Conservation (phyloP, 352 stramenopile species). For the Pythium folliculosum region DNA sequence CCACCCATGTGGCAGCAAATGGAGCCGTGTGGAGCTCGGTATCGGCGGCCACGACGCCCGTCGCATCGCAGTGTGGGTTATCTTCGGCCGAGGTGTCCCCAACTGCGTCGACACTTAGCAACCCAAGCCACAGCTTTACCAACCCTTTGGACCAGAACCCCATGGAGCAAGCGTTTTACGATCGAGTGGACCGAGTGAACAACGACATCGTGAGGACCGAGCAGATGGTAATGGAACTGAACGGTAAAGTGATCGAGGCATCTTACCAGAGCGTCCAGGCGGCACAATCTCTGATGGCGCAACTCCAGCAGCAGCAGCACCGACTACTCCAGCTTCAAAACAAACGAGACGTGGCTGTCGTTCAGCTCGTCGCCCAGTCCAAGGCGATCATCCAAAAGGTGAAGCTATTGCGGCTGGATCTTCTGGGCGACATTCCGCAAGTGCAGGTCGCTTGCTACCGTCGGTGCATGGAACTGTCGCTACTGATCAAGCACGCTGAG, state of each 20-base stretch:
- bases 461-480: constrained; percentile 56
- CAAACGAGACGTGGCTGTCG: constrained; percentile 32
- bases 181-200: constrained; percentile 54
- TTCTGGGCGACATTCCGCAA: constrained; percentile 64
- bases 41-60: neutral
- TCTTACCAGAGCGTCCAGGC: constrained; percentile 48
- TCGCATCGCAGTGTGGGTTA: neutral
- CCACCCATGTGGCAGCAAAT: neutral
- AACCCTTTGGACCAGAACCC: constrained; percentile 37
- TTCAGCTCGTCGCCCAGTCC: constrained; percentile 62
- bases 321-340: constrained; percentile 33
- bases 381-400: constrained; percentile 54
- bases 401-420: constrained; percentile 45
- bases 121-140: neutral
- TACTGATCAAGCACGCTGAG: constrained; percentile 47
- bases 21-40: neutral
- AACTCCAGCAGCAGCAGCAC: constrained; percentile 34
- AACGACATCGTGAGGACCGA: constrained; percentile 45
- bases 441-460: constrained; percentile 54
- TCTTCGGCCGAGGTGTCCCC: neutral
- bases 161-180: constrained; percentile 55
- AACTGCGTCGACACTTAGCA: constrained; percentile 3
- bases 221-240: constrained; percentile 40
- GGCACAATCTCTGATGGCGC: constrained; percentile 33
- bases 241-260: constrained; percentile 44